phyloP scores from a whole-genome alignment of 2,329 filamentous ascomycete species.

The Fusarium foetens region DNA sequence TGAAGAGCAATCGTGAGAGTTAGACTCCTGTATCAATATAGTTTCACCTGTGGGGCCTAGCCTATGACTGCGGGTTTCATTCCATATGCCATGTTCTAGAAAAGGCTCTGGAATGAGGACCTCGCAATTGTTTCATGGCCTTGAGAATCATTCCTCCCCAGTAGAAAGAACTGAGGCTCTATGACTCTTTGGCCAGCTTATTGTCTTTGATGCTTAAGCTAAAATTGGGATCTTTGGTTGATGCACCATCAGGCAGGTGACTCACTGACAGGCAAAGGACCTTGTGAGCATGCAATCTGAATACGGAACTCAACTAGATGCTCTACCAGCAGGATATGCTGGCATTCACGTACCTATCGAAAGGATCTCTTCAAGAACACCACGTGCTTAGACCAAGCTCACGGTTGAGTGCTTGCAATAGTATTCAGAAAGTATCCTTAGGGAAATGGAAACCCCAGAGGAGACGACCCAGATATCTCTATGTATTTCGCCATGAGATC shows the following conservation, averaged over 20 bases:
- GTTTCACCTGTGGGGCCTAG: conserved; percentile 25
- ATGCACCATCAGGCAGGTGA: not conserved
- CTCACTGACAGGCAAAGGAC: not conserved
- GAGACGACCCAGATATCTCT: not conserved
- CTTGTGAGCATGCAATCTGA: not conserved
- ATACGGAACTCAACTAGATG: not conserved
- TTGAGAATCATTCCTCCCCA: not conserved
- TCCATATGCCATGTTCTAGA: conserved; percentile 17
- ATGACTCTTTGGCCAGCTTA: not conserved
- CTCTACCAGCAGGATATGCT: not conserved
- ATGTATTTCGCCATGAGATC: not conserved
- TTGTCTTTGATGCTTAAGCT: not conserved
- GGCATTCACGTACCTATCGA: not conserved
- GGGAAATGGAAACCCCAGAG: not conserved
- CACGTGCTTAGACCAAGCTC: not conserved
- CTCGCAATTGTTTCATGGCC: not conserved
- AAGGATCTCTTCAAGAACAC: not conserved
- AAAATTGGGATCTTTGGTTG: not conserved
- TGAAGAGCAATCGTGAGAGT: not conserved
- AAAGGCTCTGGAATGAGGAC: conserved; percentile 14
- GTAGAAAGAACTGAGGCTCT: not conserved
- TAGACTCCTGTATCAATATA: conserved; percentile 16
- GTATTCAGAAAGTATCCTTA: not conserved
- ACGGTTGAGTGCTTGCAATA: not conserved
- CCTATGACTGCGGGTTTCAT: not conserved